A percentile compares a stretch with the other conserved stretches of the same genome.
Conservation (phyloP, 257 asterid species). For the Perilla frutescens region DNA sequence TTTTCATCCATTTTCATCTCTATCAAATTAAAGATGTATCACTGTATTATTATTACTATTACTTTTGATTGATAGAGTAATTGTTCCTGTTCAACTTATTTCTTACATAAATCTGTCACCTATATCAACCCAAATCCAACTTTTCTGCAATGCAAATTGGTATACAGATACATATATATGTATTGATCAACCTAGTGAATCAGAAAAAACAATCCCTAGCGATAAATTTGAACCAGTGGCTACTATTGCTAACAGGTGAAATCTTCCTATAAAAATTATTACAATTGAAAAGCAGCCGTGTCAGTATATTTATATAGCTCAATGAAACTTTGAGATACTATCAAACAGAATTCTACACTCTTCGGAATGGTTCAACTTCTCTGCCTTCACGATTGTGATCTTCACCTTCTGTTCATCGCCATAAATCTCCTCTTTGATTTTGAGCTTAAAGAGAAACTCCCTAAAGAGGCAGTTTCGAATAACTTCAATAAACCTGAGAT, state of each 20-base stretch:
- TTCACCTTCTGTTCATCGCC: constrained; percentile 92
- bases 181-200: background rate
- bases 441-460: constrained; percentile 72
- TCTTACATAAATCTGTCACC: constrained; percentile 25
- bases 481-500: constrained; percentile 57
- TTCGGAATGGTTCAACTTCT: constrained; percentile 64
- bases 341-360: constrained; percentile 66
- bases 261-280: constrained; percentile 7
- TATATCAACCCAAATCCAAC: background rate
- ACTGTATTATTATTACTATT: constrained; percentile 3
- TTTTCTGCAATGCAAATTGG: too few species aligned
- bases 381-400: constrained; percentile 84
- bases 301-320: constrained; percentile 25
- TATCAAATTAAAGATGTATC: constrained; percentile 41
- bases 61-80: constrained; percentile 40
- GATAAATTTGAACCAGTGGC: constrained; percentile 19
- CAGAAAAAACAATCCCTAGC: background rate
- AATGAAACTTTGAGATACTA: constrained; percentile 45
- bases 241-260: constrained; percentile 16
- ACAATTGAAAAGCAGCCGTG: background rate
- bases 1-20: constrained; percentile 33
- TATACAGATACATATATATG: too few species aligned
- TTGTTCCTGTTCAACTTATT: constrained; percentile 18
- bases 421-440: constrained; percentile 83
- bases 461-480: constrained; percentile 62